A percentile compares a stretch with the other conserved stretches of the same genome.
phyloP scores from a whole-genome alignment of 208 protist species.

The Crithidia fasciculata region DNA sequence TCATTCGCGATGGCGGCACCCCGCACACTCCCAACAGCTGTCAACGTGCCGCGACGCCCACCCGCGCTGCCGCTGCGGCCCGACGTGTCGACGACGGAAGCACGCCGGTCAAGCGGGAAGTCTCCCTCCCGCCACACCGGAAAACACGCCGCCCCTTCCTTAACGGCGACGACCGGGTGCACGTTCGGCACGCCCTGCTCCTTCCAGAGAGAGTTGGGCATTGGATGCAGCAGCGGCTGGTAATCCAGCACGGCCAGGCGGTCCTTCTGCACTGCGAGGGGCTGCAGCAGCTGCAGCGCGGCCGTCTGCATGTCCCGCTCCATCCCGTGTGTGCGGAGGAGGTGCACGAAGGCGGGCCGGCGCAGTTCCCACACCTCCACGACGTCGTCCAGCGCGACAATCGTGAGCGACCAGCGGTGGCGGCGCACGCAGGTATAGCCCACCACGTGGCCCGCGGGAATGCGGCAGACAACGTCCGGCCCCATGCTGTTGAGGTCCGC shows the following conservation, averaged over 20 bases:
- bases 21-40: constrained; percentile 7
- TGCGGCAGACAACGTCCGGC: constrained; percentile 15
- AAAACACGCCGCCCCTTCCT: constrained; percentile 42
- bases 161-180: constrained; percentile 57
- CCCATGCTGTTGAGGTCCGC: constrained; percentile 22
- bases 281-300: constrained; percentile 78
- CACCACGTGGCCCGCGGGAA: constrained; percentile 62
- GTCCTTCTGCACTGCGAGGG: constrained; percentile 47
- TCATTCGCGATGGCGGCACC: constrained; percentile 21
- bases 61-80: constrained; percentile 13
- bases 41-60: constrained; percentile 21
- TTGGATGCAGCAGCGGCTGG: constrained; percentile 70
- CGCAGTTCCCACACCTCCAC: constrained; percentile 83
- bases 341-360: constrained; percentile 54
- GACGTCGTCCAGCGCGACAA: constrained; percentile 64
- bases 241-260: constrained; percentile 57
- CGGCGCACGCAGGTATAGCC: constrained; percentile 84
- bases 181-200: constrained; percentile 66
- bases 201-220: constrained; percentile 77
- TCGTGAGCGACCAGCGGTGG: constrained; percentile 70
- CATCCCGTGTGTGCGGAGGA: constrained; percentile 61
- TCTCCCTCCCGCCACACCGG: constrained; percentile 76
- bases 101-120: constrained; percentile 48
- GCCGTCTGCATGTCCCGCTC: constrained; percentile 57
- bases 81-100: constrained; percentile 13